These are phyloP conservation scores for Candida loeiensis DNA, from an alignment of 805 yeast species.

Conservation along the genomic window DNA sequence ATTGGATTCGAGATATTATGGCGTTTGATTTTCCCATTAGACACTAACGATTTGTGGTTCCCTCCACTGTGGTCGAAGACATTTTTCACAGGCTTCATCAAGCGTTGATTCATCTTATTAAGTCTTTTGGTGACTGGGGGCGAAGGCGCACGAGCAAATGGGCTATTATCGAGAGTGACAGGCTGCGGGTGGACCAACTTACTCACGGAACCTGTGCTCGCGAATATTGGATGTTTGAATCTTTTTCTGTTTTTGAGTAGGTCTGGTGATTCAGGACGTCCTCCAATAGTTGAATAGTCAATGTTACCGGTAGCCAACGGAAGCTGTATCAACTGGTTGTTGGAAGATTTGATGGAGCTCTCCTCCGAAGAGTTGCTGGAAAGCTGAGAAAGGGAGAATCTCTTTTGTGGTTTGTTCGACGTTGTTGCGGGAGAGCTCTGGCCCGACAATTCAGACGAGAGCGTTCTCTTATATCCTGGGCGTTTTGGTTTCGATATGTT, in stretches of 20 bases:
- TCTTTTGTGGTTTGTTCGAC: conserved; percentile 21
- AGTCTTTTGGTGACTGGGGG: conserved; percentile 24
- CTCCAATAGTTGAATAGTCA: conserved; percentile 8
- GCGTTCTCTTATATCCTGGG: conserved; percentile 30
- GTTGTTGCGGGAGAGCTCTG: conserved; percentile 28
- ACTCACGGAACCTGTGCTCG: background rate
- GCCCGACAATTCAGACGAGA: conserved; percentile 37
- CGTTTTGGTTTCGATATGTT: conserved; percentile 16
- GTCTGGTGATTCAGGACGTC: conserved; percentile 13
- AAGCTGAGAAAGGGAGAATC: conserved; percentile 29
- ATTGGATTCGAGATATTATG: conserved; percentile 10
- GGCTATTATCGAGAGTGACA: conserved; percentile 4
- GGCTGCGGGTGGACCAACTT: conserved; percentile 3
- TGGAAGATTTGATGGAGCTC: conserved; percentile 17
- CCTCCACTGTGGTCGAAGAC: conserved; percentile 8
- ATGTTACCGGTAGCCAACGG: conserved; percentile 7
- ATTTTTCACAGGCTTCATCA: conserved; percentile 11
- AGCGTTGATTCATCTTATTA: conserved; percentile 14
- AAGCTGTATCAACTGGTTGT: conserved; percentile 11
- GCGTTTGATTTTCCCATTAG: conserved; percentile 9
- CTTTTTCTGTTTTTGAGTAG: conserved; percentile 10
- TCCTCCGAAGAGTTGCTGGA: conserved; percentile 40
- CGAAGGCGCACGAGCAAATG: conserved; percentile 19
- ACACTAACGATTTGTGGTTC: background rate
- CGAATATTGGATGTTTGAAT: conserved; percentile 9